phyloP scores from a whole-genome alignment of 176 grass and related monocot genomes.

The Phoenix dactylifera region DNA sequence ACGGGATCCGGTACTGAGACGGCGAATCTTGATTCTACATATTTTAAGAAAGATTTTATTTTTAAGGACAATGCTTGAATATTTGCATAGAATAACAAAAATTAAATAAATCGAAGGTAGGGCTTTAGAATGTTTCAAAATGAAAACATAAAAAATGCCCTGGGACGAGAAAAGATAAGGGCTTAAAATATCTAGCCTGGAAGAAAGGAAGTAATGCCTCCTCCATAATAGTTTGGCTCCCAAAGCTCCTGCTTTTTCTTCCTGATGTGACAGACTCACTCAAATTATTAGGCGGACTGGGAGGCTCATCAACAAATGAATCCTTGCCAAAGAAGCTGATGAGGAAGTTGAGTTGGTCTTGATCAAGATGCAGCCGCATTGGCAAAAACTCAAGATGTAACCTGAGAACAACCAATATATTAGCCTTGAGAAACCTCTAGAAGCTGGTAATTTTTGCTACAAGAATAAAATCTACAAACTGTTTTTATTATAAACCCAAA shows the following conservation, averaged over 20 bases:
- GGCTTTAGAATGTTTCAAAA: too few species aligned
- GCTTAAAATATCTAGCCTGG: constrained; percentile 46
- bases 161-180: constrained; percentile 1
- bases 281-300: constrained; percentile 22
- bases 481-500: too few species aligned
- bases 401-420: constrained; percentile 31
- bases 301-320: constrained; percentile 27
- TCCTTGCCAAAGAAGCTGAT: constrained; percentile 69
- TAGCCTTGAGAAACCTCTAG: too few species aligned
- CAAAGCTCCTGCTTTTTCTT: constrained; percentile 28
- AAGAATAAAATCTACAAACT: too few species aligned
- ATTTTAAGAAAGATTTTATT: too few species aligned
- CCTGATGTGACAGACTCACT: constrained; percentile 31
- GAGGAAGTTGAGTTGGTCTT: constrained; percentile 83
- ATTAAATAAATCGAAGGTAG: too few species aligned
- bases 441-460: too few species aligned
- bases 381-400: constrained; percentile 77
- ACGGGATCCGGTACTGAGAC: too few species aligned
- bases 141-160: too few species aligned
- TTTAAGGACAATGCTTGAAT: too few species aligned
- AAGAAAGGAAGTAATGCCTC: constrained; percentile 97
- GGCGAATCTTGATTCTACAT: too few species aligned
- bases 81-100: too few species aligned
- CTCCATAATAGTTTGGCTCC: constrained; percentile 44
- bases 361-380: constrained; percentile 91